Evolutionary conservation across 306 rosid species (phyloP), one percentile per base, ranked within the genome.

Genomic region (Trichosanthes truncata): DNA sequence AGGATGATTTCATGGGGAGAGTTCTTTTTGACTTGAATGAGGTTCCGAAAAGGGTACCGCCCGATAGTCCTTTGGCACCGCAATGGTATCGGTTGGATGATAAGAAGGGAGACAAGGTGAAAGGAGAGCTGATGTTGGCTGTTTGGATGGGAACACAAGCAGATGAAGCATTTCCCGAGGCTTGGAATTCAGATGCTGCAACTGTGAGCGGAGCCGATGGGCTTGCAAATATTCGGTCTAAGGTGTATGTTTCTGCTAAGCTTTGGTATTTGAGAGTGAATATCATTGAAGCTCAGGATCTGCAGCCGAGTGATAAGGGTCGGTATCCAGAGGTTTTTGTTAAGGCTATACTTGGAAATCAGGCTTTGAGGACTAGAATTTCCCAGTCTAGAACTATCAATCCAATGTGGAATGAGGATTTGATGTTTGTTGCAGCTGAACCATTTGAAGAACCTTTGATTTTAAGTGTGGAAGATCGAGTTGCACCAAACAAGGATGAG

Each of bases 61-160:
- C 98, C 0, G 98, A 94, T 79, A 90, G 98, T 74, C 94, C 94
- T 80, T 67, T 94, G 69, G 98, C 98, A 6, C 96, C 98, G 20
- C 96, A 92, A 59, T 94, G 98, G 98, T 89, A 90, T 66, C 80
- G 97, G 8, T 90, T 94, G 17, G 88, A 80, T 67, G 93, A 92
- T 74, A 89, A 89, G 82, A 94, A 90, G 33, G 89, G 94, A 8
- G 94, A 94, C 41, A 94, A 90, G 85, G 79, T 86, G 60, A 89
- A 90, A 71, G 93, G 97, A 40, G 98, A 94, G 85, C 78, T 94
- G 43, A 94, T 94, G 98, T 90, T 92, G 25, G 97, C 96, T 21
- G 93, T 94, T n/a, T 92, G 97, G 97, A 84, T 94, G 81, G 98
- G 98, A 14, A 94, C 97, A 9, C 97, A 94, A 85, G 97, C 97